Conservation (phyloP, 2,329 filamentous ascomycete species). For the Fusarium abutilonis region DNA sequence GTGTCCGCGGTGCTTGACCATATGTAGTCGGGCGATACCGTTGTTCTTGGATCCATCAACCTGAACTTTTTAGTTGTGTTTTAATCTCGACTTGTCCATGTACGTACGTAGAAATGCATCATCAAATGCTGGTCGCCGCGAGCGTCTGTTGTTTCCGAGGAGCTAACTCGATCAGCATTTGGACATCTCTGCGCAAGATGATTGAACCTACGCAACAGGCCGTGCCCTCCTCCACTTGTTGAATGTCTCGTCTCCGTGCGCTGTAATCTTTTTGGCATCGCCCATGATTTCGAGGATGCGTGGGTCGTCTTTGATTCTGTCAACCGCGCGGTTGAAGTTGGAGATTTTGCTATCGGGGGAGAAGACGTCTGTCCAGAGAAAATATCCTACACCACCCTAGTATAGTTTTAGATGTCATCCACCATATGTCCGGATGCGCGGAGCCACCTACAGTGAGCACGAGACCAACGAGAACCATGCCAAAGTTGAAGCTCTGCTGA, state of each 20-base stretch:
- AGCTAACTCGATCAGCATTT: conserved; percentile 58
- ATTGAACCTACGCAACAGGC: conserved; percentile 63
- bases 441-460: conserved; percentile 71
- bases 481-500: conserved; percentile 90
- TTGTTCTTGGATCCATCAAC: conserved; percentile 80
- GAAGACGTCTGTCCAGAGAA: conserved; percentile 85
- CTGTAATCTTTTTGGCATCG: conserved; percentile 76
- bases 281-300: conserved; percentile 79
- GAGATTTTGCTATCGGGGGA: conserved; percentile 84
- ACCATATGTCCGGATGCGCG: background rate
- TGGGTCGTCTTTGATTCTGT: conserved; percentile 77
- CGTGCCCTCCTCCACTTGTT: conserved; percentile 81
- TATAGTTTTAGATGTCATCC: conserved; percentile 11
- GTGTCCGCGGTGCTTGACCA: conserved; percentile 73
- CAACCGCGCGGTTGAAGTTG: conserved; percentile 88
- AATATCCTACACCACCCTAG: conserved; percentile 78
- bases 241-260: conserved; percentile 81
- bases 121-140: conserved; percentile 81
- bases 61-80: conserved; percentile 50
- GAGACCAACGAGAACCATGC: conserved; percentile 78
- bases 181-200: background rate
- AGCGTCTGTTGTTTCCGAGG: conserved; percentile 73
- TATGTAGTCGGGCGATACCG: conserved; percentile 80
- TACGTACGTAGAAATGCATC: conserved; percentile 83
- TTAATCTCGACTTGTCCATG: too few relatives aligned